Conservation (phyloP, 2,329 filamentous ascomycete species). For the Torrubiella hemipterigena region DNA sequence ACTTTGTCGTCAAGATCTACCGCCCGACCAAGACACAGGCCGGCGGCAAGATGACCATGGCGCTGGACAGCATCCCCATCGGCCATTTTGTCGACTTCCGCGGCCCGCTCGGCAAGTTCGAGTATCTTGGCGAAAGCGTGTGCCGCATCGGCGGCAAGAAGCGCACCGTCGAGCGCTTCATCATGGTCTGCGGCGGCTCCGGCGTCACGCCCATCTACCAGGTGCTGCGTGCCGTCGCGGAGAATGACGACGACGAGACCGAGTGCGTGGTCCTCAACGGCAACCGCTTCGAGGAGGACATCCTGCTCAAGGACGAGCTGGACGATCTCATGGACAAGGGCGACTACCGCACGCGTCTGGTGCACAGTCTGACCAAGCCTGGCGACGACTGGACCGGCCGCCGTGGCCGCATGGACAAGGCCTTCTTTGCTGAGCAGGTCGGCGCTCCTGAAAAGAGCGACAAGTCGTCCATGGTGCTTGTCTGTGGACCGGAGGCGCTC, state of each 20-base stretch:
- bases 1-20: constrained; percentile 79
- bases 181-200: constrained; percentile 83
- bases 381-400: not conserved
- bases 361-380: constrained; percentile 1
- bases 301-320: constrained; percentile 20
- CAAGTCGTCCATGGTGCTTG: constrained; percentile 40
- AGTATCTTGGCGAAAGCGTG: constrained; percentile 57
- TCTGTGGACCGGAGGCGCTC: constrained; percentile 64
- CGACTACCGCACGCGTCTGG: not conserved
- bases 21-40: constrained; percentile 40
- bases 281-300: constrained; percentile 67
- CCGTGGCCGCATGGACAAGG: constrained; percentile 1
- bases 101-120: constrained; percentile 76
- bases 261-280: constrained; percentile 65
- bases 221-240: constrained; percentile 63
- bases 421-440: not conserved
- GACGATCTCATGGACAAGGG: constrained; percentile 1
- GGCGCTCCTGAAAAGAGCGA: not conserved
- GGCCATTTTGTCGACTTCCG: constrained; percentile 74
- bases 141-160: constrained; percentile 48
- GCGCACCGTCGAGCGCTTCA: constrained; percentile 51
- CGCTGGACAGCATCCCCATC: constrained; percentile 59
- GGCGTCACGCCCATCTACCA: constrained; percentile 90
- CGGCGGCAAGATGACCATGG: constrained; percentile 74
- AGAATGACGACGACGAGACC: constrained; percentile 50